Evolutionary conservation across 345 rosid genomes (phyloP), one percentile per base, ranked within the genome.

Genomic region (Punica granatum): DNA sequence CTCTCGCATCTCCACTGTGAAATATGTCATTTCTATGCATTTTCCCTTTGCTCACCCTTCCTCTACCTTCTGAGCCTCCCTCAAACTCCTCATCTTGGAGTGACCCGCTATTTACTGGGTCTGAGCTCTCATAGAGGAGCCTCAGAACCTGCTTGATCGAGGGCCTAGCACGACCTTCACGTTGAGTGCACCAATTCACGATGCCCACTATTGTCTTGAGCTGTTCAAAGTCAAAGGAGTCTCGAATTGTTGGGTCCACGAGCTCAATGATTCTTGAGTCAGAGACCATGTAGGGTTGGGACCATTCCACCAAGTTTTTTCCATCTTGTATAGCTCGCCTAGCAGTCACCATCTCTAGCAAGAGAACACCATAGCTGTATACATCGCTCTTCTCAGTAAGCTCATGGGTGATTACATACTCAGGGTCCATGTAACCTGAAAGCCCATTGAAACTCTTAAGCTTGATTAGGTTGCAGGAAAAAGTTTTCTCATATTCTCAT

Each of bases 401-500:
- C 74, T 90, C 90, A 72, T 86, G 96, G 31, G 92, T 89, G 70
- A 87, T 79, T 71, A 87, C 82, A 33, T 93, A 93, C 77, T 90
- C 97, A 28, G 96, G 99, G 81, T 93, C 97, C 88, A 93, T 88
- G 65, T 89, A 90, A 73, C 97, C 98, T 92, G 92, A 66, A 75
- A 36, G 23, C 63, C 61, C 16, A 56, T 15, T 4, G 13, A 26
- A 56, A 1, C 19, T 14, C 26, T 23, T 26, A 26, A 56, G 33
- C 32, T 1, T 28, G 25, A 56, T 56, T 51, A n/a, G 28, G 26
- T 51, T 7, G 58, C 42, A 62, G 25, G n/a, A n/a, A 15, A 13
- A 18, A 34, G 12, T 32, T 60, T 15, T 60, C 12, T n/a, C 4
- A 33, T 6, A 31, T 12, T 25, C 30, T 32, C 25, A 60, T 30